Conservation (phyloP, 1,284 basidiomycete species). For the Ganoderma leucocontextum region DNA sequence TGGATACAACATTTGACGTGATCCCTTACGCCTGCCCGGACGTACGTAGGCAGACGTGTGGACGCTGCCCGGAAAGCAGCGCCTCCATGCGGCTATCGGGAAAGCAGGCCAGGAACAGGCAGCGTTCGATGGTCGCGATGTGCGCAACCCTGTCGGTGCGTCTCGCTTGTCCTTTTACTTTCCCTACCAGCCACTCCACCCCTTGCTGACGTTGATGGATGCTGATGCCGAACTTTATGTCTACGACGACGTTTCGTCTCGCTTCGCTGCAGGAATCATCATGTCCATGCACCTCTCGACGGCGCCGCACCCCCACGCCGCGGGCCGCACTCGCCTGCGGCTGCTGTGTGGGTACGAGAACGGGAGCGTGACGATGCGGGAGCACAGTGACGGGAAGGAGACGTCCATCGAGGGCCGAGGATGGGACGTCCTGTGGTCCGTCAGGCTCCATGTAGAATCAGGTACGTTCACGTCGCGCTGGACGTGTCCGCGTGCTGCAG, state of each 20-base stretch:
- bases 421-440: constrained; percentile 78
- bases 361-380: constrained; percentile 75
- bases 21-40: not conserved
- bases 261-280: constrained; percentile 67
- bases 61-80: constrained; percentile 65
- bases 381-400: constrained; percentile 50
- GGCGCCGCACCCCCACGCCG: constrained; percentile 40
- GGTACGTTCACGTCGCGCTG: constrained; percentile 53
- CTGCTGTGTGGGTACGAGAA: constrained; percentile 84
- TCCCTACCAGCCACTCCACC: not conserved
- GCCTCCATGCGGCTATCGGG: constrained; percentile 85
- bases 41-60: constrained; percentile 80
- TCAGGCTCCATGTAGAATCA: constrained; percentile 80
- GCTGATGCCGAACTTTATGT: too few relatives aligned
- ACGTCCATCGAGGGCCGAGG: constrained; percentile 75
- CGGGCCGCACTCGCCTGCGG: constrained; percentile 52
- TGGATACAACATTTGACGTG: not conserved
- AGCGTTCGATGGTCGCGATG: constrained; percentile 54
- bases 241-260: not conserved
- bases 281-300: constrained; percentile 83
- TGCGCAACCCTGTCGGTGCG: constrained; percentile 43
- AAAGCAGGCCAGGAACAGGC: constrained; percentile 46
- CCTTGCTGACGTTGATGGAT: not conserved
- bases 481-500: not conserved
- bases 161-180: not conserved